phyloP scores from a whole-genome alignment of 768 basidiomycete genomes.

The Leucosporidium yakuticum region DNA sequence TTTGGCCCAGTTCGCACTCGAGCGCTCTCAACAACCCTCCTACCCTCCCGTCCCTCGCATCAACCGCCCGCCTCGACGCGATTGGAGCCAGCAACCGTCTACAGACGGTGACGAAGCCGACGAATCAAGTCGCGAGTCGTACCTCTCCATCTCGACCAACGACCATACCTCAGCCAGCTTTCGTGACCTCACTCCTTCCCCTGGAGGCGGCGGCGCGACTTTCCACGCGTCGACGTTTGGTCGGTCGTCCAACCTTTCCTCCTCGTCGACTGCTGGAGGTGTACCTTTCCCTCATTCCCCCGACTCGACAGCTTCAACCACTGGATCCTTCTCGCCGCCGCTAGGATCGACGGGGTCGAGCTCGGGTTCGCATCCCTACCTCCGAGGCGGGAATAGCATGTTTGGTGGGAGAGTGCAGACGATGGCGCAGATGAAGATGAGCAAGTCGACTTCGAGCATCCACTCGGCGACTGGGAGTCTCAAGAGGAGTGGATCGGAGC shows the following conservation, averaged over 20 bases:
- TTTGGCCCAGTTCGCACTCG: conserved; percentile 33
- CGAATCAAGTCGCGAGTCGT: neutral
- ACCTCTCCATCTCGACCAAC: neutral
- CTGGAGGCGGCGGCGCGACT: neutral
- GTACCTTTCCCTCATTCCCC: neutral
- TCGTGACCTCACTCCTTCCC: neutral
- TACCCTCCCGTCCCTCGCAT: neutral
- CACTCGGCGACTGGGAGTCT: neutral
- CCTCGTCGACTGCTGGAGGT: neutral
- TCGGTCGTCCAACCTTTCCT: neutral
- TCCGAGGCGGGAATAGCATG: conserved; percentile 6
- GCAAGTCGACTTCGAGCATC: neutral
- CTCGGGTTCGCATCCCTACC: neutral
- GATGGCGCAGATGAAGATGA: conserved; percentile 8
- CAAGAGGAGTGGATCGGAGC: neutral
- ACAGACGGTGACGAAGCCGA: neutral
- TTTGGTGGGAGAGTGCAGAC: conserved; percentile 9
- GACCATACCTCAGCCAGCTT: neutral
- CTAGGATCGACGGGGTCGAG: neutral
- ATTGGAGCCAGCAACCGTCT: neutral
- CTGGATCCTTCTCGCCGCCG: neutral
- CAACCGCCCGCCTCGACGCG: neutral
- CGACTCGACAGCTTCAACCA: neutral
- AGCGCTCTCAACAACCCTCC: conserved; percentile 7
- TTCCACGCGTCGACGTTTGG: neutral